Base-by-base conservation (phyloP, 345 rosid genomes). In the Rhodomyrtus tomentosa region DNA sequence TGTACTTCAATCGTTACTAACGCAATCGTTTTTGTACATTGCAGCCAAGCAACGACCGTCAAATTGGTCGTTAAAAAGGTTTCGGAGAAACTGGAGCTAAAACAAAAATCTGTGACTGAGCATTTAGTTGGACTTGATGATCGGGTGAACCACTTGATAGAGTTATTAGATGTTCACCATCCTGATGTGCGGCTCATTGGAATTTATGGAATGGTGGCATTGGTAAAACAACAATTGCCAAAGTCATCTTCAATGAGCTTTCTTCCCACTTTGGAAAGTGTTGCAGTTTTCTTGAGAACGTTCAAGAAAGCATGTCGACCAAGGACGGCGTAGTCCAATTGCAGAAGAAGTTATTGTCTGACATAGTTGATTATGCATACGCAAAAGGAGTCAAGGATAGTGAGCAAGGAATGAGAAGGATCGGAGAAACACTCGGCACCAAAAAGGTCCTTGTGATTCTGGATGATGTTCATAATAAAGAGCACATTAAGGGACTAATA, bases 361-460 rank as follows among this genome's bases (percentile, higher is more conserved):
- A 58, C 20, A 27, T 58, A 13, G 10, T 14, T 58, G 38, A 4
- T 59, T 59, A 2, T 6, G 0, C 1, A 59, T 14, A 0, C 6
- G 5, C 21, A 0, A 1, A 0, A 6, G 9, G 2, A 27, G 20
- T 59, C 10, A 0, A 1, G 5, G 21, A 59, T 59, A 0, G 2
- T 6, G 73, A 59, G 3, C 10, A 14, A 14, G 73, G 73, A 27
- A 59, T 59, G 38, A 14, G 4, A 20, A 59, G 4, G 38, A 59
- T 14, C 29, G 73, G 10, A 14, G 21, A 14, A 6, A 7, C 1
- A 14, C 10, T 59, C 0, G 0, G 0, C 72, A 27, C 0, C 0
- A 27, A 14, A 8, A 56, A 5, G 38, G 73, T 27, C 10, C 38
- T 59, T 29, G 73, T 59, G 73, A 21, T 59, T 59, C 20, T 59